phyloP scores from a whole-genome alignment of 257 asterid genomes.

The Solanum medicagineum region DNA sequence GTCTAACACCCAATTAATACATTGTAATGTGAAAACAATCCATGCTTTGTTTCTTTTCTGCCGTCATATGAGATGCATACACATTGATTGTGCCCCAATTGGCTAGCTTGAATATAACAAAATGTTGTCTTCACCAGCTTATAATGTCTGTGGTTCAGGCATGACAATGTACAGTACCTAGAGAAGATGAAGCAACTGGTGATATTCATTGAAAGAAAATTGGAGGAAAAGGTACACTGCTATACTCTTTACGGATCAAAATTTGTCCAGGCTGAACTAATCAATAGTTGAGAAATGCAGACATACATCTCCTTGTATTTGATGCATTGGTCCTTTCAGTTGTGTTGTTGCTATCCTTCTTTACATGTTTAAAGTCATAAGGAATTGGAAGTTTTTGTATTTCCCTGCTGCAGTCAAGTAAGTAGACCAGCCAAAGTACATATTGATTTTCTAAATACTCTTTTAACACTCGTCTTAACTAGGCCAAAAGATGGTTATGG shows the following conservation, averaged over 20 bases:
- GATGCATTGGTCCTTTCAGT: neutral
- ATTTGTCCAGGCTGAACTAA: neutral
- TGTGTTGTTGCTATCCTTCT: neutral
- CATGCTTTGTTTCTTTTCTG: neutral
- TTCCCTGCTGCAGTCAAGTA: neutral
- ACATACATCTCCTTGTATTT: neutral
- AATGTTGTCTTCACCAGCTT: neutral
- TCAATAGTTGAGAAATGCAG: neutral
- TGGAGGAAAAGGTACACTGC: slow-evolving; percentile 73
- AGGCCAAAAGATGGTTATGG: neutral
- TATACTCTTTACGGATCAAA: neutral
- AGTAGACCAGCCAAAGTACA: neutral
- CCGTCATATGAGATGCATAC: neutral
- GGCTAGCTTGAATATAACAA: neutral
- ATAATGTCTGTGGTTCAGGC: slow-evolving; percentile 41
- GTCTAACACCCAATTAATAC: neutral
- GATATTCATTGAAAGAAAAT: slow-evolving; percentile 66
- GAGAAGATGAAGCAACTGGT: slow-evolving; percentile 94
- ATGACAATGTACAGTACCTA: slow-evolving; percentile 84
- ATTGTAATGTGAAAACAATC: neutral
- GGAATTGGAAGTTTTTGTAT: neutral
- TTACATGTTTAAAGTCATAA: neutral
- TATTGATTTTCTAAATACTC: neutral
- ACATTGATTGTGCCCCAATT: neutral
- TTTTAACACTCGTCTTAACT: neutral